Conservation (phyloP, 73 alveolate genomes). For the Stentor coeruleus region DNA sequence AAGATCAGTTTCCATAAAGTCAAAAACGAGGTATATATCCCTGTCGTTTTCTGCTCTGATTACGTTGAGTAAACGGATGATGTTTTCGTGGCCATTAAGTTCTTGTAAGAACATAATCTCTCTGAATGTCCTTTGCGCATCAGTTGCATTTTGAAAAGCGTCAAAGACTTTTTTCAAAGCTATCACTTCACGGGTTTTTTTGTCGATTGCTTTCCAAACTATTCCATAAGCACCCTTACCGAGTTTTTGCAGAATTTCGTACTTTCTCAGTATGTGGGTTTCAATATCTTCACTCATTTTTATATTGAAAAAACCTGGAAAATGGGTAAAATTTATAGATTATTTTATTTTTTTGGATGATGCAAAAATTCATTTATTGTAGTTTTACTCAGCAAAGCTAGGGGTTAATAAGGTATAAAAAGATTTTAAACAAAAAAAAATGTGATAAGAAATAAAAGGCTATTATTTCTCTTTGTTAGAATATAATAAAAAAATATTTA, state of each 20-base stretch:
- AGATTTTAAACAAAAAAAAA: too few species aligned
- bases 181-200: constrained; percentile 60
- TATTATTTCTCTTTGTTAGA: too few species aligned
- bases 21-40: constrained; percentile 81
- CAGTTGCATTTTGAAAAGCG: constrained; percentile 98
- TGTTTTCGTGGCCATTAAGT: constrained; percentile 92
- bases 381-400: too few species aligned
- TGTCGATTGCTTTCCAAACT: constrained; percentile 64
- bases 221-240: constrained; percentile 77
- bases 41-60: constrained; percentile 92
- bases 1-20: constrained; percentile 89
- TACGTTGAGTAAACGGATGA: constrained; percentile 86
- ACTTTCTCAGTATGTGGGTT: constrained; percentile 56
- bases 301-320: too few species aligned
- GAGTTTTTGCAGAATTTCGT: constrained; percentile 62
- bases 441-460: too few species aligned
- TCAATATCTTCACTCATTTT: constrained; percentile 65
- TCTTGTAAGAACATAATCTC: constrained; percentile 86
- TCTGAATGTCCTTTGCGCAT: constrained; percentile 94
- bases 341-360: too few species aligned
- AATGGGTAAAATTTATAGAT: too few species aligned
- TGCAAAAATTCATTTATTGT: too few species aligned
- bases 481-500: too few species aligned
- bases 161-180: constrained; percentile 94
- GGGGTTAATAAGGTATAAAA: too few species aligned